phyloP scores from a whole-genome alignment of 2,329 filamentous ascomycete species.

The Fusarium concolor region DNA sequence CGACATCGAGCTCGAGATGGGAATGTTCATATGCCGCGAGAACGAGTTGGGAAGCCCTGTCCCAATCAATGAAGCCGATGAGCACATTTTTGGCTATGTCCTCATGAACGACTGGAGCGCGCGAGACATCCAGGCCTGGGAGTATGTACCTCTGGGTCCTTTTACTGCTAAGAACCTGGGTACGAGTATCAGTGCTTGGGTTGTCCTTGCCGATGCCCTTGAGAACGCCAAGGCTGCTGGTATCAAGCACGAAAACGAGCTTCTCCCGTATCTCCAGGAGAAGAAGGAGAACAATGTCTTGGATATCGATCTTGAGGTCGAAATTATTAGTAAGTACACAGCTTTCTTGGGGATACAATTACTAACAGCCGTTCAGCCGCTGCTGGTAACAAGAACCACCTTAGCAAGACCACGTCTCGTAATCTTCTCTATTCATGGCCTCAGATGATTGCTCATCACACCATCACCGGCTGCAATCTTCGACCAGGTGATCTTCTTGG shows the following conservation, averaged over 20 bases:
- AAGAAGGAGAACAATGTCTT: conserved; percentile 53
- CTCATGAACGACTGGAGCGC: conserved; percentile 74
- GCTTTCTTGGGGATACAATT: rapidly evolving
- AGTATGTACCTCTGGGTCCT: conserved; percentile 72
- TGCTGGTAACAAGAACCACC: conserved; percentile 48
- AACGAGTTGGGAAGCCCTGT: conserved; percentile 77
- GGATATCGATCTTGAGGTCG: conserved; percentile 54
- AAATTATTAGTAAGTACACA: conserved; percentile 52
- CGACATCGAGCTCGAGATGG: conserved; percentile 83
- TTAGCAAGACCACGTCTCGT: conserved; percentile 51
- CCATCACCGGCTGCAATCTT: conserved; percentile 80
- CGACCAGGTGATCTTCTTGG: conserved; percentile 80
- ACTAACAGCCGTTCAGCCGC: conserved; percentile 43
- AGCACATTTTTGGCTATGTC: conserved; percentile 77
- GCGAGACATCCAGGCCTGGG: conserved; percentile 70
- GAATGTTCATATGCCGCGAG: conserved; percentile 75
- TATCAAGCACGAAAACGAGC: conserved; percentile 50
- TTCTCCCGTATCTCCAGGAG: conserved; percentile 66
- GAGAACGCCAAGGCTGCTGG: conserved; percentile 44
- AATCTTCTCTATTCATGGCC: conserved; percentile 81
- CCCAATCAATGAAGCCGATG: conserved; percentile 72
- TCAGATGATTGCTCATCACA: conserved; percentile 87
- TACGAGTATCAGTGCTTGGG: conserved; percentile 71
- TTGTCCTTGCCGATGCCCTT: conserved; percentile 70
- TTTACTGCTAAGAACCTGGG: conserved; percentile 72